Conservation (phyloP, 2,329 filamentous ascomycete genomes). For the Pyricularia sp. region DNA sequence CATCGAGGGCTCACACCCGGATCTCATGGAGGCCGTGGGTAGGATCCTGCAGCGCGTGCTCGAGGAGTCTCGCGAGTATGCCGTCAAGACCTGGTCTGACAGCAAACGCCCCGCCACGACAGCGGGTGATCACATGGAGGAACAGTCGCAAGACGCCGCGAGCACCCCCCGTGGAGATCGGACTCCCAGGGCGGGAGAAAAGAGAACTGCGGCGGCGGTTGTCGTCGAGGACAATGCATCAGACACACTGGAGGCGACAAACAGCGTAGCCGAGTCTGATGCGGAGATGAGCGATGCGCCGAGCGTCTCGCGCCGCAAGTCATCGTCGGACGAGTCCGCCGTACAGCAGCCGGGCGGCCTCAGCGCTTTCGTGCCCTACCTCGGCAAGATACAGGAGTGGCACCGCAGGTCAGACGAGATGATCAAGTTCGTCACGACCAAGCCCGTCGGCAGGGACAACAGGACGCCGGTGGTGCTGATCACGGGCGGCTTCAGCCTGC, state of each 20-base stretch:
- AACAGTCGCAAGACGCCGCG: background rate
- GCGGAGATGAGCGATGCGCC: background rate
- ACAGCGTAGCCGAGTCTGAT: background rate
- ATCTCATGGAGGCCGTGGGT: constrained; percentile 47
- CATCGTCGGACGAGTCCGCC: background rate
- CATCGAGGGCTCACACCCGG: constrained; percentile 62
- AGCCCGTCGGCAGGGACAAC: background rate
- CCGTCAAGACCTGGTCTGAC: constrained; percentile 36
- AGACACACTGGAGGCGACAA: background rate
- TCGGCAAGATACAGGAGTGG: constrained; percentile 63
- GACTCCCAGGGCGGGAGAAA: background rate
- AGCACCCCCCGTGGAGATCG: background rate
- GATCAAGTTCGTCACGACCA: constrained; percentile 34
- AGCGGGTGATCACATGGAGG: background rate
- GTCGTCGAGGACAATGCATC: background rate
- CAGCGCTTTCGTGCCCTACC: constrained; percentile 47
- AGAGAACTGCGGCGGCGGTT: too few species aligned
- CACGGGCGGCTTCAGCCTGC: constrained; percentile 70
- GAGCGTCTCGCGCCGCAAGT: background rate
- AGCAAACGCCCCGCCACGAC: constrained; percentile 24
- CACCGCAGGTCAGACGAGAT: constrained; percentile 68
- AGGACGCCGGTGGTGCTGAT: constrained; percentile 60
- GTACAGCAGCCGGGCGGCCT: constrained; percentile 15
- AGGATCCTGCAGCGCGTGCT: constrained; percentile 57
- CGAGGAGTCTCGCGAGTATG: constrained; percentile 29